A percentile compares a stretch with the other conserved stretches of the same genome.
phyloP scores from a whole-genome alignment of 805 yeast species.

The Starmerella floricola region DNA sequence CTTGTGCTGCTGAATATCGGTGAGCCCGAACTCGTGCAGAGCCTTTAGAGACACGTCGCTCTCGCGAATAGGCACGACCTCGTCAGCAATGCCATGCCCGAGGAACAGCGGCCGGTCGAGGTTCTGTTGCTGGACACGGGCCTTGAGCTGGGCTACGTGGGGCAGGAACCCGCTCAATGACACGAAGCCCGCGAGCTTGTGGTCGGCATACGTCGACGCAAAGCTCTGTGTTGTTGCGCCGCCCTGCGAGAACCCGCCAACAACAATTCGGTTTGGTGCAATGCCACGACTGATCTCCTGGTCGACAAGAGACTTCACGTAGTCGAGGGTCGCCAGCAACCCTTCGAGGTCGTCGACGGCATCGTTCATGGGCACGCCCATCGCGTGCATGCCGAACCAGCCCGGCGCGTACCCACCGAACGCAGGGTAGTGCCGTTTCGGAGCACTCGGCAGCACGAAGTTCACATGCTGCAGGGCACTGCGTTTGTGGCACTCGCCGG shows the following conservation, averaged over 20 bases:
- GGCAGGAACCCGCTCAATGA: conserved; percentile 66
- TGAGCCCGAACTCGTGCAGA: conserved; percentile 33
- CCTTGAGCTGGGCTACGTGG: conserved; percentile 16
- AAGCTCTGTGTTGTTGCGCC: conserved; percentile 54
- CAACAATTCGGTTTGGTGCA: conserved; percentile 44
- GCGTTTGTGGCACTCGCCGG: conserved; percentile 40
- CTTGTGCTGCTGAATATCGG: conserved; percentile 34
- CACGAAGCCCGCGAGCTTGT: conserved; percentile 66
- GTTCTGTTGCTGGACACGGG: conserved; percentile 32
- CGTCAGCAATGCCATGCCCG: conserved; percentile 78
- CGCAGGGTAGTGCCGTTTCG: conserved; percentile 52
- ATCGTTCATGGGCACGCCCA: conserved; percentile 17
- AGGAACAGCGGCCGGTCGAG: conserved; percentile 64
- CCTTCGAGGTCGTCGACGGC: conserved; percentile 31
- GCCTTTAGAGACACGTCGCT: conserved; percentile 26
- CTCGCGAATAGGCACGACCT: conserved; percentile 39
- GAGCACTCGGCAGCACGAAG: conserved; percentile 88
- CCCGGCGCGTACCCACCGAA: conserved; percentile 59
- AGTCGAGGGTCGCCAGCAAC: conserved; percentile 26
- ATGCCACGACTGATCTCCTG: conserved; percentile 29
- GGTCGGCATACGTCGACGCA: conserved; percentile 21
- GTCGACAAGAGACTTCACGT: conserved; percentile 26
- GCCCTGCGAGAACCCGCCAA: conserved; percentile 96
- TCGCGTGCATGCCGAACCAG: conserved; percentile 66
- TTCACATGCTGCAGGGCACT: conserved; percentile 43